Evolutionary conservation across 1,139 yeast species (phyloP).

Genomic region (Geotrichum restrictum): DNA sequence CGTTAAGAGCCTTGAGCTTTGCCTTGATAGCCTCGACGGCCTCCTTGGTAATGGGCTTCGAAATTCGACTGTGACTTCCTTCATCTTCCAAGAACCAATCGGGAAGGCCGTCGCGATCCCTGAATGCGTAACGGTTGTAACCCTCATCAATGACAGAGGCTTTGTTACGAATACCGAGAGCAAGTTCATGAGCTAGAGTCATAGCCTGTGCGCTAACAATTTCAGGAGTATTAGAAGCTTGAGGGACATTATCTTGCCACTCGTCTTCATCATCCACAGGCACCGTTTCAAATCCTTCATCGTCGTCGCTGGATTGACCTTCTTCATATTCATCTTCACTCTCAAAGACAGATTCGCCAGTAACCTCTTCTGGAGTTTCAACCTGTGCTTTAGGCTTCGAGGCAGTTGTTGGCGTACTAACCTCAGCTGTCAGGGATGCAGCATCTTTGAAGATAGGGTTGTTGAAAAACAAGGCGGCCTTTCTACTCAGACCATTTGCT

Average conservation of each 20-base stretch:
- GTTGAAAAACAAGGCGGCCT: conserved; percentile 73
- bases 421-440: conserved; percentile 27
- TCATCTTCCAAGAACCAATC: conserved; percentile 97
- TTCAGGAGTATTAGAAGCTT: conserved; percentile 52
- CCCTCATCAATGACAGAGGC: conserved; percentile 87
- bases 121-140: conserved; percentile 82
- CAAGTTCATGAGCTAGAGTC: conserved; percentile 96
- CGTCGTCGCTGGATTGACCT: conserved; percentile 38
- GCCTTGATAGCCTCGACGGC: conserved; percentile 91
- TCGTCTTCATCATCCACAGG: conserved; percentile 38
- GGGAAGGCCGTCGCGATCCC: conserved; percentile 87
- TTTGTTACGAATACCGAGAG: conserved; percentile 78
- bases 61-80: conserved; percentile 73
- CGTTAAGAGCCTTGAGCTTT: conserved; percentile 83
- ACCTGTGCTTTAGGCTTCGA: too few relatives aligned
- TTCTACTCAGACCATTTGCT: conserved; percentile 56
- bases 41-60: conserved; percentile 92
- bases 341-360: conserved; percentile 20
- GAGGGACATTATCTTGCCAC: conserved; percentile 33
- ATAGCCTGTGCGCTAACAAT: conserved; percentile 93
- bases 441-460: conserved; percentile 63
- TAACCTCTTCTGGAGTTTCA: conserved; percentile 26
- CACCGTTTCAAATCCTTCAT: conserved; percentile 35
- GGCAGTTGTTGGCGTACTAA: conserved; percentile 16
- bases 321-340: conserved; percentile 31